Percentiles rank a stretch among this genome's conserved stretches.
Evolutionary conservation across 805 yeast species (phyloP).

Genomic region (Teunomyces aglyptinius): DNA sequence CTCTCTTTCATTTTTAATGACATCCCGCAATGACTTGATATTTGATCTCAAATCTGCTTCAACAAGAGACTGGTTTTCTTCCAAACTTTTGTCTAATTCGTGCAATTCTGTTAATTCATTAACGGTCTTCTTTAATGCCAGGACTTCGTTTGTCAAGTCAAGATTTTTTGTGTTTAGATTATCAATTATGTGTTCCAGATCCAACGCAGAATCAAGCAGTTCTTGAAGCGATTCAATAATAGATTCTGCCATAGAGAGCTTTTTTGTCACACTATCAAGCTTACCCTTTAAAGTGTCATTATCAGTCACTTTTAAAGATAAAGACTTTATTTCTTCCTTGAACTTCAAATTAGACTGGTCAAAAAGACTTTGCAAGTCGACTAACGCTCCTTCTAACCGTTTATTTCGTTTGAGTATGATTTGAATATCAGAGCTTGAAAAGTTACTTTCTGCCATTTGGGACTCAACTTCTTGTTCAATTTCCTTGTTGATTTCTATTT

Average conservation of each 20-base stretch:
- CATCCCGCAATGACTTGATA: conserved; percentile 22
- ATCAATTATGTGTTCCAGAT: conserved; percentile 36
- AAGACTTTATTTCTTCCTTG: conserved; percentile 16
- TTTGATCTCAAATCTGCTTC: conserved; percentile 30
- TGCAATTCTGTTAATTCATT: conserved; percentile 50
- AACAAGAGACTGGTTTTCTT: conserved; percentile 15
- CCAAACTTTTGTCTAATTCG: conserved; percentile 46
- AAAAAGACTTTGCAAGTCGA: conserved; percentile 28
- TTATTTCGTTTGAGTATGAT: conserved; percentile 31
- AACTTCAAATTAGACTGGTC: conserved; percentile 23
- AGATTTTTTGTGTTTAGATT: conserved; percentile 36
- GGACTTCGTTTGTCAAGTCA: conserved; percentile 31
- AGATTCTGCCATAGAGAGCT: conserved; percentile 19
- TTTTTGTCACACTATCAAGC: conserved; percentile 23
- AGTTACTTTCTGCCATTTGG: conserved; percentile 12
- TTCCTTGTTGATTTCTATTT: conserved; percentile 34
- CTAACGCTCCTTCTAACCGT: conserved; percentile 41
- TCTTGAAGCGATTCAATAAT: conserved; percentile 26
- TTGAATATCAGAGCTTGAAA: conserved; percentile 17
- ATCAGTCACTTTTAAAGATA: conserved; percentile 11
- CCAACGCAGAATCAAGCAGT: conserved; percentile 33
- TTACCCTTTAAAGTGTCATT: conserved; percentile 31
- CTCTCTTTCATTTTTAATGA: conserved; percentile 15
- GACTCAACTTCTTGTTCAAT: conserved; percentile 30
- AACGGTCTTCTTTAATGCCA: conserved; percentile 33